A percentile compares a stretch with the other conserved stretches of the same genome.
These are phyloP conservation scores for Perkinsela sp. DNA, from an alignment of 208 protist genomes.

Conservation along the genomic window DNA sequence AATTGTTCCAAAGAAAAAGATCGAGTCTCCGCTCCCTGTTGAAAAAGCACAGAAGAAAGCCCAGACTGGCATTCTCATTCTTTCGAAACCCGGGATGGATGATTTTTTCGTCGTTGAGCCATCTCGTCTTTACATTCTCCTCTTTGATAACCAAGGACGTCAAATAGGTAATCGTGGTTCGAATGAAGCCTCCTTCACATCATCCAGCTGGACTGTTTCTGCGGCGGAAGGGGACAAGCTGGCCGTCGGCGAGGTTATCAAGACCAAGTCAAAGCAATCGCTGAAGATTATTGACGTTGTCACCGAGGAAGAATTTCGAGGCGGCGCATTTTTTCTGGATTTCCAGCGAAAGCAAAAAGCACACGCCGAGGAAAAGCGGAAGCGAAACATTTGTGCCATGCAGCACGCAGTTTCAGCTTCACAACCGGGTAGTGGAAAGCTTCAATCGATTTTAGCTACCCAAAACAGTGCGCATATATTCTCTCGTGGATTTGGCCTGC, in stretches of 20 bases:
- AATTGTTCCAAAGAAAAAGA: not conserved
- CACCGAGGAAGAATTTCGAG: constrained; percentile 38
- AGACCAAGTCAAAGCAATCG: constrained; percentile 4
- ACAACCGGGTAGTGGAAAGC: constrained; percentile 4
- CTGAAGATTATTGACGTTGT: constrained; percentile 43
- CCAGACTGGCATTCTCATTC: not conserved
- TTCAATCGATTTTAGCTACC: constrained; percentile 32
- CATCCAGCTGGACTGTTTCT: not conserved
- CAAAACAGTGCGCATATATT: constrained; percentile 10
- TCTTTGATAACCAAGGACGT: not conserved
- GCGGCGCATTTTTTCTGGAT: constrained; percentile 55
- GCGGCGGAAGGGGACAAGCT: not conserved
- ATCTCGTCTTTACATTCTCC: not conserved
- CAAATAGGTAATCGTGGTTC: not conserved
- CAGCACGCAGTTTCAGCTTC: constrained; percentile 11
- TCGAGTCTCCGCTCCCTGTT: not conserved
- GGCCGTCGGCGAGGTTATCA: not conserved
- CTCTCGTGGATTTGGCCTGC: constrained; percentile 20
- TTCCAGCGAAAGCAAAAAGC: constrained; percentile 30
- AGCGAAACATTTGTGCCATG: constrained; percentile 22
- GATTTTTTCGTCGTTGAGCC: not conserved
- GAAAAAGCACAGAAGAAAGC: not conserved
- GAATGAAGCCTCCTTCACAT: not conserved
- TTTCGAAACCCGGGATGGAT: not conserved
- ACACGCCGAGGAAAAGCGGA: constrained; percentile 36